Conservation (phyloP, 352 stramenopile genomes). For the Phytophthora pluvialis region DNA sequence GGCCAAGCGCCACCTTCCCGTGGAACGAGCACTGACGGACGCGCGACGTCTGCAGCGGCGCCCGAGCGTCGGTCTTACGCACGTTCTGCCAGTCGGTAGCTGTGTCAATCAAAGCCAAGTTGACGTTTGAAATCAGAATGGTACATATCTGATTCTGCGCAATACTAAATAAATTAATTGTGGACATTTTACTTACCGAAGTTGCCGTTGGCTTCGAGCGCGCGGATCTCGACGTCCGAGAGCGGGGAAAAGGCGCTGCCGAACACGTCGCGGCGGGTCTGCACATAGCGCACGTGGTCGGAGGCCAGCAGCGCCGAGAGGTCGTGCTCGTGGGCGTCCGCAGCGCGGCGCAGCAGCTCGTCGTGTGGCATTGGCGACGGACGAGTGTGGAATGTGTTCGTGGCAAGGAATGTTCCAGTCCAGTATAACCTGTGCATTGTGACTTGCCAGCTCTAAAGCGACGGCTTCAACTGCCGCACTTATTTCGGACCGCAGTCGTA, state of each 20-base stretch:
- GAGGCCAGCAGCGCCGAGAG: slow-evolving; percentile 34
- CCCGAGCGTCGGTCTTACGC: slow-evolving; percentile 42
- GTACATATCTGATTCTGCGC: slow-evolving; percentile 11
- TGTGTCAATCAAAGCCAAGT: slow-evolving; percentile 16
- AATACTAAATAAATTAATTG: background rate
- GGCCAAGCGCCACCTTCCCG: slow-evolving; percentile 64
- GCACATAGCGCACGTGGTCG: slow-evolving; percentile 42
- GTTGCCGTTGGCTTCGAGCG: slow-evolving; percentile 70
- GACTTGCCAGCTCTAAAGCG: no score
- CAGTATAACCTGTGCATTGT: slow-evolving; percentile 6
- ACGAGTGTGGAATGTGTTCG: slow-evolving; percentile 2
- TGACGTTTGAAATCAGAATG: slow-evolving; percentile 9
- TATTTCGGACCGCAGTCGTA: slow-evolving; percentile 3
- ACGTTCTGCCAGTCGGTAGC: slow-evolving; percentile 71
- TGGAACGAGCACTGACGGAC: slow-evolving; percentile 80
- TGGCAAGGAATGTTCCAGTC: background rate
- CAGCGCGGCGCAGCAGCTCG: background rate
- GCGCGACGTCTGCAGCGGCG: slow-evolving; percentile 35
- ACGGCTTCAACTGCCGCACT: slow-evolving; percentile 3
- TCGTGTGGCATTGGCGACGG: slow-evolving; percentile 8
- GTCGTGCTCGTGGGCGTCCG: slow-evolving; percentile 10
- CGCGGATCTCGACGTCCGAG: slow-evolving; percentile 50
- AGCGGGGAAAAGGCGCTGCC: slow-evolving; percentile 45
- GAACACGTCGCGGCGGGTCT: slow-evolving; percentile 18
- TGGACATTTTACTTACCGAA: slow-evolving; percentile 41